Evolutionary conservation across 768 basidiomycete species (phyloP).

Genomic region (Tricholoma sp.): DNA sequence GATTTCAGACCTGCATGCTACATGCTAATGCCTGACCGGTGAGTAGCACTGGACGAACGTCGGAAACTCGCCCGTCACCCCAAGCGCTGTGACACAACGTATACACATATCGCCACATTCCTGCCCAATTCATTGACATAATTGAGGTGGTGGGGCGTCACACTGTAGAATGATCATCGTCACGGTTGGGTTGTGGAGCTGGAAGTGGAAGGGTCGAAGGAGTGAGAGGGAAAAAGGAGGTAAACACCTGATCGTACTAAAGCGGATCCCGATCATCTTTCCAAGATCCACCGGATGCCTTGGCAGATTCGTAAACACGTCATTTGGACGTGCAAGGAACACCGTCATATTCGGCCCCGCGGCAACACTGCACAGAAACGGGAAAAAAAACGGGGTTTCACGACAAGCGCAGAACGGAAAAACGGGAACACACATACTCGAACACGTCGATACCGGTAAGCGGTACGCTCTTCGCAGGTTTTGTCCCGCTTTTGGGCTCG

Average conservation of each 20-base stretch:
- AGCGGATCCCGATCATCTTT: slow-evolving; percentile 70
- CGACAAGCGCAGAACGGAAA: neutral
- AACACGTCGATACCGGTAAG: slow-evolving; percentile 79
- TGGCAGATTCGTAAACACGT: slow-evolving; percentile 70
- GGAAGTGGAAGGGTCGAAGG: no score
- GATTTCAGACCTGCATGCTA: no score
- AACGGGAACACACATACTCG: slow-evolving; percentile 41
- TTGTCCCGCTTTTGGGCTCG: slow-evolving; percentile 82
- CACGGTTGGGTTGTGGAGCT: no score
- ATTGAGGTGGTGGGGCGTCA: no score
- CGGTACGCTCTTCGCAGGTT: slow-evolving; percentile 65
- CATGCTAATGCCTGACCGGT: no score
- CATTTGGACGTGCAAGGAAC: slow-evolving; percentile 73
- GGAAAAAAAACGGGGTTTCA: neutral
- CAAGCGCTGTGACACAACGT: no score
- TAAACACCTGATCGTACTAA: slow-evolving; percentile 93
- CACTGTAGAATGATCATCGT: no score
- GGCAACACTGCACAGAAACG: slow-evolving; percentile 50
- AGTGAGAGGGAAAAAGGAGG: no score
- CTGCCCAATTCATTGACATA: no score
- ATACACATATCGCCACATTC: no score
- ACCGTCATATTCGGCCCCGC: slow-evolving; percentile 84
- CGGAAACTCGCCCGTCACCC: no score
- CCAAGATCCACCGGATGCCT: slow-evolving; percentile 72
- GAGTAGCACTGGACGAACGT: no score